These are phyloP conservation scores for Penicillium concentricum DNA, from an alignment of 2,329 filamentous ascomycete genomes.

Conservation along the genomic window DNA sequence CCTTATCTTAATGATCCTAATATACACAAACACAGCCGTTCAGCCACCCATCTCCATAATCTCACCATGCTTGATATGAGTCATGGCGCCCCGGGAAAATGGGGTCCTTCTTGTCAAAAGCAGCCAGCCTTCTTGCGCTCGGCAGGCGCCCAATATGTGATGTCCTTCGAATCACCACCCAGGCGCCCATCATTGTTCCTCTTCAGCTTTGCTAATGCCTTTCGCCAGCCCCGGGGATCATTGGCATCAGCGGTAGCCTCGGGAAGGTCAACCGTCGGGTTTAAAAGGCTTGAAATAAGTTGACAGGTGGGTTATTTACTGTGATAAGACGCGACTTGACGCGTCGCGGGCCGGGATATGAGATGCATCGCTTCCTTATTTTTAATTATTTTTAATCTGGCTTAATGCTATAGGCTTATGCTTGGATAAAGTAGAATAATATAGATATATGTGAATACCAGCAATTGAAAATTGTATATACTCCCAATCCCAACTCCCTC, in stretches of 20 bases:
- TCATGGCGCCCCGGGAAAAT: constrained; percentile 32
- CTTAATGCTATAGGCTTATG: too few species aligned
- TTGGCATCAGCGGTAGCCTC: background rate
- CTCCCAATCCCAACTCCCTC: background rate
- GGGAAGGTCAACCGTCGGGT: constrained; percentile 28
- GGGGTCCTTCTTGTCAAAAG: constrained; percentile 40
- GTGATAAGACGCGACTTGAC: too few species aligned
- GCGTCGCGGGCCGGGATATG: too few species aligned
- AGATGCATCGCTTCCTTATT: too few species aligned
- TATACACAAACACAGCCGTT: background rate
- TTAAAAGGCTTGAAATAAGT: too few species aligned
- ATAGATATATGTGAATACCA: background rate
- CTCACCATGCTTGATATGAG: constrained; percentile 40
- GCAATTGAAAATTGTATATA: background rate
- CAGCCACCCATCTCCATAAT: constrained; percentile 23
- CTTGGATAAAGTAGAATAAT: background rate
- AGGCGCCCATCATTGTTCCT: constrained; percentile 11
- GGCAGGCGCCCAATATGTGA: constrained; percentile 34
- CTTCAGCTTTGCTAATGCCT: background rate
- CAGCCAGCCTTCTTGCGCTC: constrained; percentile 35
- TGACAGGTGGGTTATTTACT: too few species aligned
- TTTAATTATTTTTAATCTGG: too few species aligned
- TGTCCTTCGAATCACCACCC: constrained; percentile 42
- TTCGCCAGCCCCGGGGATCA: constrained; percentile 11
- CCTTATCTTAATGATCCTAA: too few species aligned